A percentile compares a stretch with the other conserved stretches of the same genome.
phyloP scores from a whole-genome alignment of 2,329 filamentous ascomycete genomes.

The Ceratocystis colombiana region DNA sequence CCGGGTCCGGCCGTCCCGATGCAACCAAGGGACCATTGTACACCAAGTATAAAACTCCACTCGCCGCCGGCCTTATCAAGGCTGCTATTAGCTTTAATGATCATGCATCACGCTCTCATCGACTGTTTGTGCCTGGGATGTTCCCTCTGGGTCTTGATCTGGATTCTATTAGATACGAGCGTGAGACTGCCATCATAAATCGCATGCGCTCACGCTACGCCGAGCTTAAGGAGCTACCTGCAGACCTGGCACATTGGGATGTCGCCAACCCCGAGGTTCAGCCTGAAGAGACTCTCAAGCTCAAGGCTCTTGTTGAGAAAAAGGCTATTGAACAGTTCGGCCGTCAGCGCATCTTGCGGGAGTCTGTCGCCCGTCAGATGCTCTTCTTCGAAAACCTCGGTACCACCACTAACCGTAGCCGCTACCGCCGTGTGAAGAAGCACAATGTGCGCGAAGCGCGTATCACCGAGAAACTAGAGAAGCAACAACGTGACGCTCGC shows the following conservation, averaged over 20 bases:
- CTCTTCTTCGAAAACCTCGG: constrained; percentile 91
- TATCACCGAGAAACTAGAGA: constrained; percentile 97
- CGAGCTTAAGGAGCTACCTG: constrained; percentile 73
- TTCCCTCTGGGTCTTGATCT: constrained; percentile 84
- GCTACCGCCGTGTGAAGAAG: constrained; percentile 93
- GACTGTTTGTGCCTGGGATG: constrained; percentile 73
- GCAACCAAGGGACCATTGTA: constrained; percentile 45
- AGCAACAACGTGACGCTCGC: constrained; percentile 91
- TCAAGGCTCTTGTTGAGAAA: constrained; percentile 88
- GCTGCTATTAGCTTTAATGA: constrained; percentile 65
- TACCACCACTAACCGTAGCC: constrained; percentile 88
- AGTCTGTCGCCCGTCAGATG: constrained; percentile 83
- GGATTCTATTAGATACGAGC: constrained; percentile 73
- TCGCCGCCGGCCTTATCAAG: constrained; percentile 45
- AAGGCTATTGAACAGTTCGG: constrained; percentile 81
- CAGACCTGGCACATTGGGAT: constrained; percentile 82
- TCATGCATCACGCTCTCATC: constrained; percentile 64
- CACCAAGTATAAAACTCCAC: constrained; percentile 67
- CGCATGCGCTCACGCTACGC: constrained; percentile 74
- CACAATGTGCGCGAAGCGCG: constrained; percentile 89
- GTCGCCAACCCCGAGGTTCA: constrained; percentile 56
- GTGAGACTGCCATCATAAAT: constrained; percentile 82
- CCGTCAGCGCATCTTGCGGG: constrained; percentile 76
- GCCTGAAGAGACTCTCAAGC: constrained; percentile 71
- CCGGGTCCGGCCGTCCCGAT: constrained; percentile 30